Evolutionary conservation across 495 filamentous ascomycete genomes (phyloP).

Genomic region (Parachaetomium inaequale): DNA sequence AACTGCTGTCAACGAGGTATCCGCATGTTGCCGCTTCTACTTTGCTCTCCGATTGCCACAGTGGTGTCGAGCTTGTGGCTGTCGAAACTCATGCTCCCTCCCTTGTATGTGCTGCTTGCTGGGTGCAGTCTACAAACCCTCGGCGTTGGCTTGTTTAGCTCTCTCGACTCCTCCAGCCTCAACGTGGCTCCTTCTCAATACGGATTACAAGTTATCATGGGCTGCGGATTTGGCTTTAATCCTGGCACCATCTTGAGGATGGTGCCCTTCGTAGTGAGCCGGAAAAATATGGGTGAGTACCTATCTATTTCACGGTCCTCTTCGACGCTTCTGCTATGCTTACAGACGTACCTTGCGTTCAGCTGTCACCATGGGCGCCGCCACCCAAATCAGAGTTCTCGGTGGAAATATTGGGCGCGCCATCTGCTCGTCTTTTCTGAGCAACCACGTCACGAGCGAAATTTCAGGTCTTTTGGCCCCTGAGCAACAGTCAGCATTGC

Average conservation of each 20-base stretch:
- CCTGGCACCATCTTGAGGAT: slow-evolving; percentile 40
- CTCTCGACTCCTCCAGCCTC: slow-evolving; percentile 31
- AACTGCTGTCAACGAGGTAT: slow-evolving; percentile 24
- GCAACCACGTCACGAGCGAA: slow-evolving; percentile 6
- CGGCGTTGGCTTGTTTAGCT: slow-evolving; percentile 45
- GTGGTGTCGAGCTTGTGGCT: slow-evolving; percentile 34
- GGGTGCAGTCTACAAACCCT: slow-evolving; percentile 44
- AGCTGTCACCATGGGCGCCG: slow-evolving; percentile 36
- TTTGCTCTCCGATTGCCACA: slow-evolving; percentile 39
- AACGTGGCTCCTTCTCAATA: slow-evolving; percentile 33
- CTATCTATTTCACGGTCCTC: too few species aligned
- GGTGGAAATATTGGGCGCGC: slow-evolving; percentile 49
- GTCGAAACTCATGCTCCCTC: slow-evolving; percentile 37
- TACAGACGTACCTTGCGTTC: background rate
- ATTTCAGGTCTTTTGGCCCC: background rate
- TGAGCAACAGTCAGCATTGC: background rate
- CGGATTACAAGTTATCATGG: slow-evolving; percentile 46
- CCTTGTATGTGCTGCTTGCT: slow-evolving; percentile 44
- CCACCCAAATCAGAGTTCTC: slow-evolving; percentile 49
- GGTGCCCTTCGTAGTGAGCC: slow-evolving; percentile 39
- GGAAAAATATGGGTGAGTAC: slow-evolving; percentile 43
- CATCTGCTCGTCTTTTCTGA: slow-evolving; percentile 16
- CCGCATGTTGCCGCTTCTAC: slow-evolving; percentile 43
- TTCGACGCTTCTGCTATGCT: background rate
- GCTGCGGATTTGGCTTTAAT: slow-evolving; percentile 43